A percentile compares a stretch with the other conserved stretches of the same genome.
Conservation (phyloP, 768 basidiomycete genomes). For the Psilocybe tampanensis region DNA sequence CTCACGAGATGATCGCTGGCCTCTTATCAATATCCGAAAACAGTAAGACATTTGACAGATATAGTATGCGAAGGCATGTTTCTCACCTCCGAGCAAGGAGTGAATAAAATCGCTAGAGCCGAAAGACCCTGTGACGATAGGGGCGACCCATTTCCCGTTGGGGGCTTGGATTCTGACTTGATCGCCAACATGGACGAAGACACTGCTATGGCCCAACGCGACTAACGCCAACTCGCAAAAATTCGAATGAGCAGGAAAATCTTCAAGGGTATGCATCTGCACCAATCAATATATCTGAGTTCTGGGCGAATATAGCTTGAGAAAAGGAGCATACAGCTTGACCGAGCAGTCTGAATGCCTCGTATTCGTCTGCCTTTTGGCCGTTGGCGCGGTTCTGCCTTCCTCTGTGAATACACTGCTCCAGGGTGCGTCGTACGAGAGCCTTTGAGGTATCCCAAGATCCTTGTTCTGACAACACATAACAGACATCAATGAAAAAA, state of each 20-base stretch:
- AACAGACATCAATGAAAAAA: too few relatives aligned
- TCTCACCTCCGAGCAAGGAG: slow-evolving; percentile 71
- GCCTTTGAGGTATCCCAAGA: slow-evolving; percentile 89
- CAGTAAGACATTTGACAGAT: slow-evolving; percentile 13
- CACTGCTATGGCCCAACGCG: slow-evolving; percentile 69
- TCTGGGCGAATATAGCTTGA: neutral
- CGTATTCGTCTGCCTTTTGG: slow-evolving; percentile 70
- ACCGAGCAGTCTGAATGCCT: slow-evolving; percentile 81
- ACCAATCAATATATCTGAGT: neutral
- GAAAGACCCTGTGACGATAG: slow-evolving; percentile 84
- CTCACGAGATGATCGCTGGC: slow-evolving; percentile 65
- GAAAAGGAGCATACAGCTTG: slow-evolving; percentile 48
- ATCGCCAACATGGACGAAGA: slow-evolving; percentile 89
- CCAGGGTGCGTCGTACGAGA: slow-evolving; percentile 71
- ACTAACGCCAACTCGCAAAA: slow-evolving; percentile 86
- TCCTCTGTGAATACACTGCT: slow-evolving; percentile 80
- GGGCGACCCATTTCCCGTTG: slow-evolving; percentile 74
- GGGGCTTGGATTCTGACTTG: slow-evolving; percentile 74
- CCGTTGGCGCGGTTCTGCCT: slow-evolving; percentile 59
- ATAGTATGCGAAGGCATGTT: slow-evolving; percentile 23
- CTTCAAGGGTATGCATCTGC: slow-evolving; percentile 80
- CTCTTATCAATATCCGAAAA: slow-evolving; percentile 42
- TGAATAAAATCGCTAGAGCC: slow-evolving; percentile 80
- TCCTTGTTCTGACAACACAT: slow-evolving; percentile 47
- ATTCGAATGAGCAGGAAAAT: slow-evolving; percentile 89